Conservation (phyloP, 345 rosid species). For the Aegle marmelos region DNA sequence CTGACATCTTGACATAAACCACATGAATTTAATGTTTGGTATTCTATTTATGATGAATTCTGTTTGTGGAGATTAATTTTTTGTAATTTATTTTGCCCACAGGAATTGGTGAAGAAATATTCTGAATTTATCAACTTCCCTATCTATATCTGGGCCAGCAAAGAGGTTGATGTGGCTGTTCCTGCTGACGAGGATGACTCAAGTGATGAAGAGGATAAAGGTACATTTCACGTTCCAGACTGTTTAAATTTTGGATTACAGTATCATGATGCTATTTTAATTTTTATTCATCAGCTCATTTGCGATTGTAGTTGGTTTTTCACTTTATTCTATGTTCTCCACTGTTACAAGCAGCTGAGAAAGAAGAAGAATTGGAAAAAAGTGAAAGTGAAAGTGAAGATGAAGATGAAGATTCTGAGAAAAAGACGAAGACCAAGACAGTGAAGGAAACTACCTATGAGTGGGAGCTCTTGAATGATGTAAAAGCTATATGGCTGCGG, state of each 20-base stretch:
- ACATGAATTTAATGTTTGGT: not conserved
- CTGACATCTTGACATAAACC: not conserved
- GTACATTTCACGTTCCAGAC: slow-evolving; percentile 31
- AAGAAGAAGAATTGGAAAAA: slow-evolving; percentile 43
- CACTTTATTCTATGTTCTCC: slow-evolving; percentile 6
- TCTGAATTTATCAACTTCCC: slow-evolving; percentile 99
- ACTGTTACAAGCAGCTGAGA: slow-evolving; percentile 44
- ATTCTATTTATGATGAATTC: not conserved
- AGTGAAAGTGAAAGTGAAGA: slow-evolving; percentile 28
- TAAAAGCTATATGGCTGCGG: slow-evolving; percentile 96
- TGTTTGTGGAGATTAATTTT: not conserved
- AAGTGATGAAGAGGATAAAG: slow-evolving; percentile 68
- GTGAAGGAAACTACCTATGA: slow-evolving; percentile 79
- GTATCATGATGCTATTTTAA: not conserved
- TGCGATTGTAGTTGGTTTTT: not conserved
- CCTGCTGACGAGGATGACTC: slow-evolving; percentile 89
- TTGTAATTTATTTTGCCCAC: slow-evolving; percentile 10
- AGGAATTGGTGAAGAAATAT: slow-evolving; percentile 97
- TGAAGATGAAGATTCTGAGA: slow-evolving; percentile 73
- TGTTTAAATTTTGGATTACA: not conserved
- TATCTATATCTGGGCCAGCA: slow-evolving; percentile 86
- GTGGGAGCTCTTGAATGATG: slow-evolving; percentile 96
- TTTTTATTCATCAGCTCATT: not conserved
- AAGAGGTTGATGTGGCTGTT: slow-evolving; percentile 88
- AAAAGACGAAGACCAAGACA: slow-evolving; percentile 74